Evolutionary conservation across 768 basidiomycete genomes (phyloP), one percentile per base, ranked within the genome.

Genomic region (Mycena maculata): DNA sequence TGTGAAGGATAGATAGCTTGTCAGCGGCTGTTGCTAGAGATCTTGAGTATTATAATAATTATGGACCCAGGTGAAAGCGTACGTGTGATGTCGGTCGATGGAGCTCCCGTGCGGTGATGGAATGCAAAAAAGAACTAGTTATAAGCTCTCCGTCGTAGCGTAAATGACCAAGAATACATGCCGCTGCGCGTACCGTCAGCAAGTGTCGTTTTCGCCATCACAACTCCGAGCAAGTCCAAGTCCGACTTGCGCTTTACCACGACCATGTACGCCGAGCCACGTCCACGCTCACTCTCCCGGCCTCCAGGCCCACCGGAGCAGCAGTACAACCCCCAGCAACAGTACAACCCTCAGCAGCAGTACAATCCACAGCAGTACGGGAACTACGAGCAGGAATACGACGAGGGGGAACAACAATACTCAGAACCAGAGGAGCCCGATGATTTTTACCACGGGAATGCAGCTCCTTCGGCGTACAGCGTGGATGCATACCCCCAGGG

Each of bases 351-450:
- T 16, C 13, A 4, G 12, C 72, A 75, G 66, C 72, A 72, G 50
- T 62, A 76, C 71, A 66, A 27, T 69, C 74, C 55, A 60, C 65
- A 30, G 44, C 69, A 60, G 50, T 70, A 66, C 28, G 49, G 59
- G 54, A 68, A 65, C 60, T 58, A 68, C 65, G 78, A 82, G 73
- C 74, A 72, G 59, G 62, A 75, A 25, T 74, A 78, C 68, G 82
- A 81, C 69, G 79, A 82, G 59, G 83, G 81, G 52, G 77, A 75
- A 47, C 80, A 83, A 50, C 82, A 81, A 65, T 83, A 83, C 68
- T 77, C 81, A 28, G 83, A 84, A 52, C 81, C 71, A 45, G 85
- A 86, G 69, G 87, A 86, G 65, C 65, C 67, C 22, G 84, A 85
- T 65, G 84, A 84, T 72, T 85, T 85, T 73, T 85, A 83, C 79